Evolutionary conservation across 177 flowering plant genomes (phyloP), one percentile per base, ranked within the genome.

Genomic region (Vitis hybrid): DNA sequence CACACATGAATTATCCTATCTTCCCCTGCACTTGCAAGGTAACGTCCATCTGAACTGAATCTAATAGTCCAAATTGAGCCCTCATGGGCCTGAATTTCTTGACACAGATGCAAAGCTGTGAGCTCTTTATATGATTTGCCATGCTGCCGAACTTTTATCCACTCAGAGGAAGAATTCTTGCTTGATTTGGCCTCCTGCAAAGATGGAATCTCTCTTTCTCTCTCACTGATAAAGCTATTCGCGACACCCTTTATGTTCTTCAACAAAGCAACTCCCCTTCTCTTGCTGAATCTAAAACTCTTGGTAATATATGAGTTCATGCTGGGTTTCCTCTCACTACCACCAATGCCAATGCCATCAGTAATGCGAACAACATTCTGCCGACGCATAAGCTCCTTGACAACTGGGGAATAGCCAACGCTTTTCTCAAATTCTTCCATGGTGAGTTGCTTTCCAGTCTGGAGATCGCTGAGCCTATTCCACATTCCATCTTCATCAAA

Each of bases 11-110:
- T 84, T 5, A 83, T 66, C 54, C 75, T 71, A 62, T 94, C 99
- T 77, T 93, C 97, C 0, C 99, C 99, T 7, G 92, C 99, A 73
- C 92, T 93, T 1, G 99, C 99, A 9, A 94, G 84, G 61, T 76
- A 91, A 24, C 77, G 78, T 1, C 78, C 85, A 72, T 94, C 96
- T 2, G 8, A 66, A 75, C 88, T 94, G 66, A 94, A 94, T 64
- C 62, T 85, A 9, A 94, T 91, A 0, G 86, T 78, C 99, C 99
- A 91, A 52, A 95, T 89, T 1, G 97, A 93, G 1, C 99, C 99
- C 55, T 90, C 72, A 40, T 95, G 99, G 66, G 98, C 99, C 64
- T 82, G 89, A 62, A 95, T 88, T 69, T 95, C 97, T 67, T 95
- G 99, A 68, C 87, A 84, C 80, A 90, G 71, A 69, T 88, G 86